phyloP scores from a whole-genome alignment of 2,329 filamentous ascomycete genomes.

The Hypoxylon sp. region DNA sequence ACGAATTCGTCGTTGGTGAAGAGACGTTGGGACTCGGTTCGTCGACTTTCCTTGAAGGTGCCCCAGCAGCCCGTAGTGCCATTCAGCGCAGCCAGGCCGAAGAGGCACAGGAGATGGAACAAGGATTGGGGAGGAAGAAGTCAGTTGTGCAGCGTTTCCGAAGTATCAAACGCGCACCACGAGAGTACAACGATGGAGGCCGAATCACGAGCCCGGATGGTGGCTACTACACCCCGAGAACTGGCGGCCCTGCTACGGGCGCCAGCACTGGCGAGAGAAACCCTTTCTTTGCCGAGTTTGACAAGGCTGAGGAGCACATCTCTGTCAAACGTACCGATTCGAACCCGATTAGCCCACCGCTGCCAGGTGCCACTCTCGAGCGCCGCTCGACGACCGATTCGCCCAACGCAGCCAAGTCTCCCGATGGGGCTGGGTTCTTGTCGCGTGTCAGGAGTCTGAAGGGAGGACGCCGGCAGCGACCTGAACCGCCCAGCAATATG shows the following conservation, averaged over 20 bases:
- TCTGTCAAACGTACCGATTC: constrained; percentile 57
- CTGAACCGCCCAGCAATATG: constrained; percentile 48
- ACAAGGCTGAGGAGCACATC: constrained; percentile 65
- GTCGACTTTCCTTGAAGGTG: constrained; percentile 94
- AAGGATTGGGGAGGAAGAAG: constrained; percentile 87
- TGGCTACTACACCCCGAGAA: constrained; percentile 55
- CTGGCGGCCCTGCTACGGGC: constrained; percentile 54
- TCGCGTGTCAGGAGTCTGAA: constrained; percentile 86
- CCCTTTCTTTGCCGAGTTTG: constrained; percentile 87
- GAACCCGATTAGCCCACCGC: constrained; percentile 63
- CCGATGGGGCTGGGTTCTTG: constrained; percentile 71
- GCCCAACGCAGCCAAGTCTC: constrained; percentile 55
- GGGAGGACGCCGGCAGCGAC: constrained; percentile 69
- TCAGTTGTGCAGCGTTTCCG: constrained; percentile 92
- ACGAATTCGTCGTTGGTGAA: constrained; percentile 83
- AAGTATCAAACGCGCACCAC: constrained; percentile 79
- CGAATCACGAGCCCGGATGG: constrained; percentile 69
- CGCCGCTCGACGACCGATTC: constrained; percentile 73
- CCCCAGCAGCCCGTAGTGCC: constrained; percentile 83
- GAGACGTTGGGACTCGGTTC: constrained; percentile 88
- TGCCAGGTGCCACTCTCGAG: constrained; percentile 64
- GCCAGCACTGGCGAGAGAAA: constrained; percentile 67
- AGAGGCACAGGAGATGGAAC: constrained; percentile 67
- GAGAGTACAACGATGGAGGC: constrained; percentile 68
- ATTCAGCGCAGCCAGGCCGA: constrained; percentile 81